phyloP scores from a whole-genome alignment of 164 flowering plant species.

The Vitis vinifera region ASM3070453v1 NC_081817.1:23846501-23847000 shows the following conservation, averaged over 20 bases:
- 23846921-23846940: not conserved
- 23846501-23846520: too few species aligned
- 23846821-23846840: constrained; percentile 2
- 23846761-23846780: not conserved
- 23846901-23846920: not conserved
- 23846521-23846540: too few species aligned
- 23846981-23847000: too few species aligned
- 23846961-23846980: too few species aligned
- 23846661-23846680: not conserved
- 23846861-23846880: not conserved
- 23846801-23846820: not conserved
- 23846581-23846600: constrained; percentile 8
- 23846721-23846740: too few species aligned
- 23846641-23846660: not conserved
- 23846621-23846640: not conserved
- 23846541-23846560: too few species aligned
- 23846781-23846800: constrained; percentile 1
- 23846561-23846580: too few species aligned
- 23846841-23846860: not conserved
- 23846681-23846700: not conserved
- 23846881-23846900: not conserved
- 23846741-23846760: constrained; percentile 4
- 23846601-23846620: constrained; percentile 9
- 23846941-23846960: not conserved
- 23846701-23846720: not conserved